Evolutionary conservation across 2,329 filamentous ascomycete species (phyloP).

Genomic region (Arthrobotrys musiformis): DNA sequence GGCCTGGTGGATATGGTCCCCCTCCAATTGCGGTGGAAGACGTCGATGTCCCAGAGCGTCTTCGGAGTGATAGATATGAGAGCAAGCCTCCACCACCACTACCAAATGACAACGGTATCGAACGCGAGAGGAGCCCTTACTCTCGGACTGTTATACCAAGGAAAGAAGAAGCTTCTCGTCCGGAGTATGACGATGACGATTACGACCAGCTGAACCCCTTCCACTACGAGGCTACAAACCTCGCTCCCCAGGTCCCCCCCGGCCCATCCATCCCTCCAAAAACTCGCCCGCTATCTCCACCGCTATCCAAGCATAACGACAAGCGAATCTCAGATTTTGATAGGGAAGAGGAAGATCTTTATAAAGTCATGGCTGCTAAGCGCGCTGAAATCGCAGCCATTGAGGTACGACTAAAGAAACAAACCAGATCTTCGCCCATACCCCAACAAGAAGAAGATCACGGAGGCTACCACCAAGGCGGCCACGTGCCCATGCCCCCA

Average conservation of each 20-base stretch:
- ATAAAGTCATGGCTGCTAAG: conserved; percentile 52
- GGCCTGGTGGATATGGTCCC: conserved; percentile 26
- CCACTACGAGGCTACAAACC: conserved; percentile 19
- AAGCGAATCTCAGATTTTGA: conserved; percentile 53
- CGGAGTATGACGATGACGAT: conserved; percentile 37
- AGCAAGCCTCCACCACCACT: conserved; percentile 47
- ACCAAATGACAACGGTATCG: conserved; percentile 49
- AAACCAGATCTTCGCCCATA: conserved; percentile 7
- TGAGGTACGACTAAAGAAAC: conserved; percentile 43
- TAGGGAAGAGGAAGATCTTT: conserved; percentile 51
- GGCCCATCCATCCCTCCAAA: conserved; percentile 46
- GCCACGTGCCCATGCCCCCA: conserved; percentile 16
- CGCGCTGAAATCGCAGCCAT: conserved; percentile 50
- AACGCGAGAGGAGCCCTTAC: conserved; percentile 48
- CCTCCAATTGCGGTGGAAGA: conserved; percentile 30
- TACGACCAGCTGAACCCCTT: conserved; percentile 21
- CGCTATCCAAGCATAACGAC: conserved; percentile 31
- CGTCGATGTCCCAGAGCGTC: conserved; percentile 22
- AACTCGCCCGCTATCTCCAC: conserved; percentile 33
- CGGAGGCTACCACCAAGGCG: neutral
- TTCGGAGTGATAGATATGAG: conserved; percentile 40
- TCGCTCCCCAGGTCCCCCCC: neutral
- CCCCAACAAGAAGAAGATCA: neutral
- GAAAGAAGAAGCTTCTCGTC: conserved; percentile 27
- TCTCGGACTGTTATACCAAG: conserved; percentile 25